phyloP scores from a whole-genome alignment of 129 eudicot genomes.

The Flaveria sonorensis region DNA sequence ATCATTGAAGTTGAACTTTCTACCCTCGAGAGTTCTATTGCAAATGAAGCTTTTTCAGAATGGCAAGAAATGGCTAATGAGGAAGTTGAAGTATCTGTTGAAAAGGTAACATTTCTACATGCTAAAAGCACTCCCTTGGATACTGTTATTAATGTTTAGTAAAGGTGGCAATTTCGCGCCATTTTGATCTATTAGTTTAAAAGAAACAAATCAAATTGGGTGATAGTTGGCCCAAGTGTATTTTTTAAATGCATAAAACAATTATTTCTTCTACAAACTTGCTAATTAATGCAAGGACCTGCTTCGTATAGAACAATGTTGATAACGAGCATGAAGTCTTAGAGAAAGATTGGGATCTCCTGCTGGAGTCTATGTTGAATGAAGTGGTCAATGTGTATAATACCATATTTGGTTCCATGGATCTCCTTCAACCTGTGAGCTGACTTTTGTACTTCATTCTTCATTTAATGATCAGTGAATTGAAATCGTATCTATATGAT shows the following conservation, averaged over 20 bases:
- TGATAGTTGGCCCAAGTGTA: neutral
- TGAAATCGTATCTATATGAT: constrained; percentile 1
- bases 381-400: constrained; percentile 55
- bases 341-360: constrained; percentile 57
- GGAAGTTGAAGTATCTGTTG: constrained; percentile 57
- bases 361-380: constrained; percentile 57
- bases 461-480: neutral
- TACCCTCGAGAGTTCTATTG: constrained; percentile 44
- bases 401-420: constrained; percentile 72
- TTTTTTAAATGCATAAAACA: neutral
- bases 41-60: constrained; percentile 62
- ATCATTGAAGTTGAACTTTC: constrained; percentile 68
- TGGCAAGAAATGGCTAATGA: constrained; percentile 76
- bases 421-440: constrained; percentile 64
- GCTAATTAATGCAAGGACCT: constrained; percentile 23
- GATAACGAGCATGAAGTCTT: constrained; percentile 46
- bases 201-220: neutral
- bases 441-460: constrained; percentile 17
- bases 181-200: neutral
- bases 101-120: constrained; percentile 39
- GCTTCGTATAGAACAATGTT: constrained; percentile 39
- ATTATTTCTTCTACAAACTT: neutral
- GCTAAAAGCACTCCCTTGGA: neutral
- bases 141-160: neutral
- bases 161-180: neutral